A percentile compares a stretch with the other conserved stretches of the same genome.
phyloP scores from a whole-genome alignment of 2,329 filamentous ascomycete genomes.

The Curvularia eragrostidis region DNA sequence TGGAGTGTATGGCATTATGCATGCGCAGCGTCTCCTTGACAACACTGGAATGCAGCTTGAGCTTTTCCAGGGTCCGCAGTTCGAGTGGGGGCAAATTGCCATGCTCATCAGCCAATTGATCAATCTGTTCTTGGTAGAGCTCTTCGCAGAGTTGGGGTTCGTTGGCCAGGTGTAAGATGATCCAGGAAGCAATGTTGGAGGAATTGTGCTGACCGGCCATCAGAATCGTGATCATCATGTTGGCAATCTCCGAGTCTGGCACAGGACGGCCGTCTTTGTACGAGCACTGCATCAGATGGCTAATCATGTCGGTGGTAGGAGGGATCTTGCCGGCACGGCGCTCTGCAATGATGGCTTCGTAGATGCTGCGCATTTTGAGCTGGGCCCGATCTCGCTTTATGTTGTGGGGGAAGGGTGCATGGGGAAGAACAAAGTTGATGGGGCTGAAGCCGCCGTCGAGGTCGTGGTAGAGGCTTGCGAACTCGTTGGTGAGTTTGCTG shows the following conservation, averaged over 20 bases:
- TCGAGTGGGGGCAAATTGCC: constrained; percentile 2
- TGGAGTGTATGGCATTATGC: constrained; percentile 2
- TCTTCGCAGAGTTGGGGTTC: constrained; percentile 4
- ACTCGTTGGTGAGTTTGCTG: constrained; percentile 3
- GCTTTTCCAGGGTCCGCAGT: constrained; percentile 2
- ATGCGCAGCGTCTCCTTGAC: constrained; percentile 5
- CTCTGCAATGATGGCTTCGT: constrained; percentile 1
- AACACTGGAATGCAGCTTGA: constrained; percentile 4
- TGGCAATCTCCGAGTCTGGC: constrained; percentile 1
- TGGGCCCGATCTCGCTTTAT: constrained; percentile 5
- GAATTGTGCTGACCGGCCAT: constrained; percentile 4
- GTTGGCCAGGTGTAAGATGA: constrained; percentile 4
- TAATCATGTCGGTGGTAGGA: too few species aligned
- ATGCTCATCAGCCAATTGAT: constrained; percentile 5
- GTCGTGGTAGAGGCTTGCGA: constrained; percentile 2
- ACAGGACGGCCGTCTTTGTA: constrained; percentile 1
- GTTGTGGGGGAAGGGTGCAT: constrained; percentile 4
- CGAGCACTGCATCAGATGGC: constrained; percentile 2
- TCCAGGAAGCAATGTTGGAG: constrained; percentile 3
- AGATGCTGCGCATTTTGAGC: constrained; percentile 3
- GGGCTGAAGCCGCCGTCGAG: constrained; percentile 3
- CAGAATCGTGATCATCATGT: constrained; percentile 4
- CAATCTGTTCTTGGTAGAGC: constrained; percentile 4
- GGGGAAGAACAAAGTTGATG: constrained; percentile 3
- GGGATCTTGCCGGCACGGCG: neutral